These are phyloP conservation scores for Trichoderma erinaceum DNA, from an alignment of 495 filamentous ascomycete species.

Conservation along the genomic window DNA sequence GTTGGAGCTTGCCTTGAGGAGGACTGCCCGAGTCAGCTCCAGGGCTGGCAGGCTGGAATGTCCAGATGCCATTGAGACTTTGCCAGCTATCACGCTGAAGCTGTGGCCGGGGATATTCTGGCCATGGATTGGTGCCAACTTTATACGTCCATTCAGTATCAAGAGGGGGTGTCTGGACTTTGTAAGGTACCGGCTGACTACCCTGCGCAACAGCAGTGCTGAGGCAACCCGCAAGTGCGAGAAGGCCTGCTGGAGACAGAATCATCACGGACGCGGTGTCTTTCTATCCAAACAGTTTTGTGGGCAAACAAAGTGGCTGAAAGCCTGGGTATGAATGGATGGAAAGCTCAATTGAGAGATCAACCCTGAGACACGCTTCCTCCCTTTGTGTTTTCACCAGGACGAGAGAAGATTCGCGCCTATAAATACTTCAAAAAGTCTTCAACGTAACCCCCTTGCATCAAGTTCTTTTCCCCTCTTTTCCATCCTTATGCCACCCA, in stretches of 20 bases:
- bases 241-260: background rate
- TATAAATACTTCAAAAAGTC: background rate
- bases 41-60: conserved; percentile 45
- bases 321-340: background rate
- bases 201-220: background rate
- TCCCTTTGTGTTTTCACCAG: background rate
- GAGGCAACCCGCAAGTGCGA: background rate
- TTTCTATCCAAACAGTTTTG: background rate
- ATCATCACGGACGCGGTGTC: background rate
- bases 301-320: background rate
- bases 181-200: conserved; percentile 17
- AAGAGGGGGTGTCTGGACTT: conserved; percentile 38
- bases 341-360: background rate
- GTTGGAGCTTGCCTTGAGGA: conserved; percentile 30
- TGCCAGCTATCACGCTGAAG: conserved; percentile 53
- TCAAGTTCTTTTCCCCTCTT: background rate
- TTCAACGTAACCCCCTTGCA: background rate
- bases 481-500: background rate
- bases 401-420: background rate
- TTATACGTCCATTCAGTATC: conserved; percentile 57
- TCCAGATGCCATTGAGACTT: conserved; percentile 62
- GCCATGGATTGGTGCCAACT: conserved; percentile 58
- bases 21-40: conserved; percentile 37
- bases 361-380: background rate
- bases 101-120: conserved; percentile 60